Evolutionary conservation across 371 early-diverging fungal species (phyloP), one percentile per base, ranked within the genome.

Genomic region (Mortierella sp.): DNA sequence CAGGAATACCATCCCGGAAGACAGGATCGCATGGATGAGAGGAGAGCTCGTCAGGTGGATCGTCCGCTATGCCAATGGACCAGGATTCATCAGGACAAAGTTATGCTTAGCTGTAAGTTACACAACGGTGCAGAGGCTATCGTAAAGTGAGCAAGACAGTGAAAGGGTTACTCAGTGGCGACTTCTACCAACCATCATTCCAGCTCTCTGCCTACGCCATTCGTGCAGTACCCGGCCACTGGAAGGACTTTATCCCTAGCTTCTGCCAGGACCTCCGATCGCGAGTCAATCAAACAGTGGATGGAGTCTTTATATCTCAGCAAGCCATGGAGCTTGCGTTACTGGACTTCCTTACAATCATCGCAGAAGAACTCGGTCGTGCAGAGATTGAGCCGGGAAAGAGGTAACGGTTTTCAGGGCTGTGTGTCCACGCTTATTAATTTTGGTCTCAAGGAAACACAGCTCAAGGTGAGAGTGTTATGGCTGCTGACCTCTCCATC

Each of bases 291-390:
- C 78, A 55, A 61, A 70, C 26, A 61, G 72, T 65, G 55, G 80
- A 47, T 52, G 82, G 31, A 54, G 67, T 42, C 2, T 57, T 21
- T 42, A 82, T 53, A 54, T 47, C 62, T 41, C 65, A 65, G 27
- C 66, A 64, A 24, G 59, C 76, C 16, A 74, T 84, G 54, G 82
- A 87, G 24, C 42, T 71, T 6, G 80, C 87, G 0, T 59, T 93
- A 3, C 71, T 95, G 4, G 94, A 94, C 28, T 89, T 93, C 50
- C 65, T 92, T 48, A 91, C 89, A 9, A 85, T 93, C 41, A 80
- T 94, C 5, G 93, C 94, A 12, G 93, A 95, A 78, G 94, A 94
- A 67, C 81, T 92, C 16, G 73, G 82, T 7, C 88, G 87, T 49
- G 81, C 86, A 7, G 83, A 88, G 49, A 61, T 92, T 14, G 68